Evolutionary conservation across 495 filamentous ascomycete genomes (phyloP).

Genomic region (Hypoxylon cercidicola): DNA sequence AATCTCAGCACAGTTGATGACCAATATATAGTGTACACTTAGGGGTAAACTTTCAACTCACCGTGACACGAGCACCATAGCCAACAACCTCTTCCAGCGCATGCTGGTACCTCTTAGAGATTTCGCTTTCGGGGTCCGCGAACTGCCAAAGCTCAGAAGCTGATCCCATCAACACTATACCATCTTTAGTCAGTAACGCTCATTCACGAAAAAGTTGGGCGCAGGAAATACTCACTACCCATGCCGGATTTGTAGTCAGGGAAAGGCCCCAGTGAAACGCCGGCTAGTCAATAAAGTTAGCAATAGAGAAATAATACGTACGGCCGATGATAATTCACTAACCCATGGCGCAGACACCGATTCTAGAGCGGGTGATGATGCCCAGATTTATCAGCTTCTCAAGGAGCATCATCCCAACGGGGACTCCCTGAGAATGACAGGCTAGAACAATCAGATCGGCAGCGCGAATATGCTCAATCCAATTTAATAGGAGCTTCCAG

Average conservation of each 20-base stretch:
- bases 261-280: constrained; percentile 93
- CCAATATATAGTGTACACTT: not conserved
- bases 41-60: constrained; percentile 20
- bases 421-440: constrained; percentile 95
- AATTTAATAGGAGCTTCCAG: constrained; percentile 94
- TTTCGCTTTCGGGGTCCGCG: constrained; percentile 76
- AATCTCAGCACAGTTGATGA: constrained; percentile 8
- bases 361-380: constrained; percentile 72
- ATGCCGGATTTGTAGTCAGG: constrained; percentile 83
- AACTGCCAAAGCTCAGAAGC: constrained; percentile 96
- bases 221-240: constrained; percentile 42
- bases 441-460: constrained; percentile 91
- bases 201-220: not conserved
- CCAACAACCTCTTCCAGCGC: constrained; percentile 75
- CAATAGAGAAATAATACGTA: constrained; percentile 2
- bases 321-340: constrained; percentile 24
- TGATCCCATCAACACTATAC: constrained; percentile 75
- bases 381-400: constrained; percentile 87
- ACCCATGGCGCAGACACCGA: constrained; percentile 89
- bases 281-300: constrained; percentile 62
- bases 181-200: constrained; percentile 12
- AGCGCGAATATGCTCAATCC: constrained; percentile 87
- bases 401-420: constrained; percentile 91
- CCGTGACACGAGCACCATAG: constrained; percentile 81
- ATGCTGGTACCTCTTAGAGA: constrained; percentile 82